Evolutionary conservation across 177 flowering plant species (phyloP).

Genomic region (Vitis hybrid): DNA sequence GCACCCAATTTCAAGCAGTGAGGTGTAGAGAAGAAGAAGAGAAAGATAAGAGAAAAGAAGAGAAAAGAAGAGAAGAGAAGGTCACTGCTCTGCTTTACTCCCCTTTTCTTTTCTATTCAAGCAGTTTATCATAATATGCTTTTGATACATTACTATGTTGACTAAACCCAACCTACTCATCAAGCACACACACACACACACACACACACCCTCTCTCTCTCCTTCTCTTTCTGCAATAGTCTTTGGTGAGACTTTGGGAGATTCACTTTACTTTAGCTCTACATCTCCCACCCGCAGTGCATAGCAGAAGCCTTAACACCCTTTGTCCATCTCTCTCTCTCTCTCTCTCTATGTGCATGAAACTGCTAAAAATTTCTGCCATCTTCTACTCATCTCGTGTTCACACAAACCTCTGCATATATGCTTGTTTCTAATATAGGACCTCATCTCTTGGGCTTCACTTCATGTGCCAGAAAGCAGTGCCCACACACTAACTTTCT

Average conservation of each 20-base stretch:
- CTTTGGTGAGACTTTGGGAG: neutral
- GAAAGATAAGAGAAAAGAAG: no score
- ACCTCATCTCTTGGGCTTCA: neutral
- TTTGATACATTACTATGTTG: conserved; percentile 37
- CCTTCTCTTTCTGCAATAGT: neutral
- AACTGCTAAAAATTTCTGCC: neutral
- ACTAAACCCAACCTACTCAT: conserved; percentile 26
- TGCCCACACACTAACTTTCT: neutral
- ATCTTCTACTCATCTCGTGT: conserved; percentile 1
- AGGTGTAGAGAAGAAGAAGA: no score
- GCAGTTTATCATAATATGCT: conserved; percentile 22
- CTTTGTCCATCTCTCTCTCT: conserved; percentile 4
- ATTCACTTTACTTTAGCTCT: neutral
- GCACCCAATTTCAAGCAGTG: conserved; percentile 8
- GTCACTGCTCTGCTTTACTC: neutral
- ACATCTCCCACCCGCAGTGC: neutral
- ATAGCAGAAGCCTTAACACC: neutral
- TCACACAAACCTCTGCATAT: neutral
- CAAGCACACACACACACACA: no score
- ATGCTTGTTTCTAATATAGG: neutral
- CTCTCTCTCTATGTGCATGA: conserved; percentile 15
- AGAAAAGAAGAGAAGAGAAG: neutral
- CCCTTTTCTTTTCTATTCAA: conserved; percentile 13
- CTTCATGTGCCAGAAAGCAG: neutral
- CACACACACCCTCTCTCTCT: no score